Evolutionary conservation across 306 rosid genomes (phyloP).

Genomic region (Delonix regia): DNA sequence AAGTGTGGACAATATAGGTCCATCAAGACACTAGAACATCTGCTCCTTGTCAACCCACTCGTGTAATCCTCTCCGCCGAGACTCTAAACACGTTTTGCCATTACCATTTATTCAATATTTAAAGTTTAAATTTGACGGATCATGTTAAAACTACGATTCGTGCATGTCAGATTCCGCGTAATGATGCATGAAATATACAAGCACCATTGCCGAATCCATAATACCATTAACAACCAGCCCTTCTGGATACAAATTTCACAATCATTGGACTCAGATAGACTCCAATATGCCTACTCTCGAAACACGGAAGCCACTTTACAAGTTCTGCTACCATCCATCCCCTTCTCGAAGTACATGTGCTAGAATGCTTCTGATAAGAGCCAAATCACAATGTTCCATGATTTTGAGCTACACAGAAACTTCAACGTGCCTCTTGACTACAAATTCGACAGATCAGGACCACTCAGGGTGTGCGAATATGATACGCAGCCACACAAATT

Average conservation of each 20-base stretch:
- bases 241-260: background rate
- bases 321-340: conserved; percentile 8
- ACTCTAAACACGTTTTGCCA: background rate
- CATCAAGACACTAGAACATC: no score
- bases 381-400: background rate
- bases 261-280: background rate
- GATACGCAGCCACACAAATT: background rate
- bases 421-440: conserved; percentile 4
- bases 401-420: conserved; percentile 19
- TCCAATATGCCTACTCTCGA: background rate
- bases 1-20: no score
- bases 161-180: no score
- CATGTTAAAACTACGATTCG: background rate
- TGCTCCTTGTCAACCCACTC: no score
- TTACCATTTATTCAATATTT: no score
- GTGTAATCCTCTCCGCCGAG: background rate
- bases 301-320: background rate
- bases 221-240: background rate
- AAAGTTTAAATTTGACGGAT: no score
- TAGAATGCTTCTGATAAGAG: background rate
- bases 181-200: background rate
- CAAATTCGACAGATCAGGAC: background rate
- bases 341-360: background rate
- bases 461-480: no score
- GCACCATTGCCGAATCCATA: background rate